These are phyloP conservation scores for Areca catechu DNA, from an alignment of 176 grass and related monocot species.

Conservation along the genomic window DNA sequence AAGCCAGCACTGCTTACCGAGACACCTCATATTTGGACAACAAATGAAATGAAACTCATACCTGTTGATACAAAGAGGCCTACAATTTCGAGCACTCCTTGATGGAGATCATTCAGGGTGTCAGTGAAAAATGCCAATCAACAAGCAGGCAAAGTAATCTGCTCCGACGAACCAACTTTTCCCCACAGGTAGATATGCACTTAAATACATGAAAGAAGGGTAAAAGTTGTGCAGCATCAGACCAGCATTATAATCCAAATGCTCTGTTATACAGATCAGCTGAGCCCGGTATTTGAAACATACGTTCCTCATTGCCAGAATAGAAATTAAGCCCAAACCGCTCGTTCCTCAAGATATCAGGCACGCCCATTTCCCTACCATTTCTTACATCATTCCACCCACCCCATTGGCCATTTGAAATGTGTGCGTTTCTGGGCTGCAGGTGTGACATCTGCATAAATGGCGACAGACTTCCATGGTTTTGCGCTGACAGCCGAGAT, in stretches of 20 bases:
- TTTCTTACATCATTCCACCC: conserved; percentile 58
- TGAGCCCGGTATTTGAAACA: conserved; percentile 46
- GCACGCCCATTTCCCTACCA: conserved; percentile 35
- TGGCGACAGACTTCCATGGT: conserved; percentile 40
- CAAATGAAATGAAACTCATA: too few species aligned
- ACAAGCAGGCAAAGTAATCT: too few species aligned
- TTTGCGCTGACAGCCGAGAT: conserved; percentile 49
- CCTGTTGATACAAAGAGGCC: too few species aligned
- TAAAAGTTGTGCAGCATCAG: not conserved
- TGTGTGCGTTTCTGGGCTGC: conserved; percentile 49
- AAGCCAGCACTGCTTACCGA: too few species aligned
- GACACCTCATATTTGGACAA: too few species aligned
- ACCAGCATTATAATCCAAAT: conserved; percentile 59
- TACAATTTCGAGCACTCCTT: too few species aligned
- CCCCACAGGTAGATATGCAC: not conserved
- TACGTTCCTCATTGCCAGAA: conserved; percentile 44
- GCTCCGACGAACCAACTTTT: not conserved
- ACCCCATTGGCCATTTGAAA: conserved; percentile 56
- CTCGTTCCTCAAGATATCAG: conserved; percentile 48
- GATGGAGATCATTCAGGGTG: too few species aligned
- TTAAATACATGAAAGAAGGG: not conserved
- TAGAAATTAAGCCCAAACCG: conserved; percentile 37
- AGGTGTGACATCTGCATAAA: conserved; percentile 34
- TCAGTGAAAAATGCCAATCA: too few species aligned
- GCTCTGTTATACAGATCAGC: conserved; percentile 66